Percentiles rank a stretch among this genome's conserved stretches.
Evolutionary conservation across 2,329 filamentous ascomycete genomes (phyloP).

Genomic region (Cytospora piceae): DNA sequence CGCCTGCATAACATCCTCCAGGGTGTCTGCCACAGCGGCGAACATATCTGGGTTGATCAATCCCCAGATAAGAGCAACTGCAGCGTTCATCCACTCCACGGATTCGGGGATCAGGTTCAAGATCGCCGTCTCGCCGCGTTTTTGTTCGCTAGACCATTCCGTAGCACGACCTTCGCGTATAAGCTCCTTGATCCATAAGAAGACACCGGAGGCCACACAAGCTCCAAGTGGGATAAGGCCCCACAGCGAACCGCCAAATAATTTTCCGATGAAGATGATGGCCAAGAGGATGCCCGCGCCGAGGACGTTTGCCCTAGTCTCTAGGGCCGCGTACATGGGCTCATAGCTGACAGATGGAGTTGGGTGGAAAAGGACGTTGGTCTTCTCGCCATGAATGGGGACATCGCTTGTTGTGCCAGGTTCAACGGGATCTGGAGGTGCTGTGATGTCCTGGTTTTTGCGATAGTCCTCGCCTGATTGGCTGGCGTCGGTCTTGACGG

Average conservation of each 20-base stretch:
- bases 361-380: conserved; percentile 93
- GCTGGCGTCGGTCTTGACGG: conserved; percentile 69
- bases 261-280: conserved; percentile 76
- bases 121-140: conserved; percentile 81
- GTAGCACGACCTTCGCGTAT: conserved; percentile 78
- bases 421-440: conserved; percentile 84
- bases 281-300: conserved; percentile 71
- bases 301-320: conserved; percentile 73
- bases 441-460: conserved; percentile 82
- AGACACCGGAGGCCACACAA: conserved; percentile 77
- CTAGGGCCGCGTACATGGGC: conserved; percentile 78
- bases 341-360: conserved; percentile 89
- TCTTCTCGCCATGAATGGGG: conserved; percentile 94
- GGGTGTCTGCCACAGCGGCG: conserved; percentile 83
- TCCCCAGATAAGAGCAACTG: conserved; percentile 83
- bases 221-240: conserved; percentile 75
- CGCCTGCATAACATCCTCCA: conserved; percentile 88
- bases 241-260: conserved; percentile 77
- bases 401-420: conserved; percentile 88
- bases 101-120: conserved; percentile 91
- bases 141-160: conserved; percentile 88
- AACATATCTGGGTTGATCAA: conserved; percentile 97
- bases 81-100: conserved; percentile 94
- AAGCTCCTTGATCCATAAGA: conserved; percentile 87
- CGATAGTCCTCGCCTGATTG: conserved; percentile 83